Evolutionary conservation across 208 protist species (phyloP).

Genomic region (Acanthamoeba sp.): DNA sequence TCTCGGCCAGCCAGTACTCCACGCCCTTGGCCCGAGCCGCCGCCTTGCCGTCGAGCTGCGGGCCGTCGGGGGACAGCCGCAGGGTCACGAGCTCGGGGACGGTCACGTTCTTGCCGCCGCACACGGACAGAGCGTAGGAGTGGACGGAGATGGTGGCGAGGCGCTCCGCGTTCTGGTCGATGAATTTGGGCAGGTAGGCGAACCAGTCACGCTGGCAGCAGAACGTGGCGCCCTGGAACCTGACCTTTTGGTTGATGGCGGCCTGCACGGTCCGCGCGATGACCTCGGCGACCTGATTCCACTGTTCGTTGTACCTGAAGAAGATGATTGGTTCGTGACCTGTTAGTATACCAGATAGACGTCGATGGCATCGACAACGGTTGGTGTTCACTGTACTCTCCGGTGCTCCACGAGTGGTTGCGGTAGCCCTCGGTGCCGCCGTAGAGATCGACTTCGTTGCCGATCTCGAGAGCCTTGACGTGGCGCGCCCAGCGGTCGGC

Average conservation of each 20-base stretch:
- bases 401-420: background rate
- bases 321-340: no score
- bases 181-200: background rate
- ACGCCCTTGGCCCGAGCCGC: background rate
- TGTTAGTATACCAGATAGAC: no score
- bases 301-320: background rate
- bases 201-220: background rate
- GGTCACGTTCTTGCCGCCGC: background rate
- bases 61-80: background rate
- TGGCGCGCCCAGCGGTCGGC: background rate
- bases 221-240: conserved; percentile 12
- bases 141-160: conserved; percentile 65
- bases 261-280: background rate
- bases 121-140: background rate
- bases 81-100: background rate
- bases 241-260: background rate
- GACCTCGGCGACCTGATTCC: background rate
- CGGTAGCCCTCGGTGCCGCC: background rate
- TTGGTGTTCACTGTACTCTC: no score
- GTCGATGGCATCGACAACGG: no score
- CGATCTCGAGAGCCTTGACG: background rate
- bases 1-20: conserved; percentile 34
- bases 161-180: background rate
- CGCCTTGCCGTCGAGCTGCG: background rate
- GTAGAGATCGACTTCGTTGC: conserved; percentile 18